Conservation (phyloP, 2,329 filamentous ascomycete genomes). For the Colletotrichum australisinense region DNA sequence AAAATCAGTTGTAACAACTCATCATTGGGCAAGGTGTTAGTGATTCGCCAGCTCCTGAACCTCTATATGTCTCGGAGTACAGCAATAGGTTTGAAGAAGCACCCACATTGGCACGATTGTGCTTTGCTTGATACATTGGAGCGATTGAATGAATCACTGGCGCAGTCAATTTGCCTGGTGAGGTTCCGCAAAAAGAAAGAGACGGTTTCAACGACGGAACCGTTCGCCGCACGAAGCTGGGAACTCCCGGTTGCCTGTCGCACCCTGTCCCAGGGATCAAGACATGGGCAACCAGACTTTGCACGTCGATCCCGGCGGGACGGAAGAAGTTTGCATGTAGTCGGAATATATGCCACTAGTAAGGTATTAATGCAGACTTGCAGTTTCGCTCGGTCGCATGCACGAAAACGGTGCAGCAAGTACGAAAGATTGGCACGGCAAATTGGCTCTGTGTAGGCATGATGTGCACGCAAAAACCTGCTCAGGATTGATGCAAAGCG, state of each 20-base stretch:
- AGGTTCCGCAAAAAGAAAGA: neutral
- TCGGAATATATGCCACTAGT: neutral
- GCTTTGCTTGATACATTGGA: neutral
- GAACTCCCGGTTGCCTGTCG: neutral
- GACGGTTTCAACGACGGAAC: slow-evolving; percentile 4
- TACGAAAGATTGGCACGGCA: neutral
- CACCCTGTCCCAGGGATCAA: neutral
- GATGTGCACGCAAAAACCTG: slow-evolving; percentile 13
- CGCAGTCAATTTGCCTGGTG: neutral
- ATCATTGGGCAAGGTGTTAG: neutral
- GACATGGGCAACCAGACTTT: neutral
- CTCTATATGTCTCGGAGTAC: neutral
- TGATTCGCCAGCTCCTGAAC: neutral
- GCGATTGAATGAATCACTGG: neutral
- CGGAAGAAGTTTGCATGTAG: neutral
- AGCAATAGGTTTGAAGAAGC: neutral
- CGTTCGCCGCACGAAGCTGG: slow-evolving; percentile 10
- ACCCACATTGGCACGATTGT: neutral
- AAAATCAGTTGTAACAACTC: neutral
- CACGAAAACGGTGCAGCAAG: neutral
- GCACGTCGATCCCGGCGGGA: neutral
- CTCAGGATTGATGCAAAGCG: slow-evolving; percentile 2
- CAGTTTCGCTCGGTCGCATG: neutral
- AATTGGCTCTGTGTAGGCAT: neutral
- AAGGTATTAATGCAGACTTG: neutral